Evolutionary conservation across 768 basidiomycete species (phyloP).

Genomic region (Boletus sp.): DNA sequence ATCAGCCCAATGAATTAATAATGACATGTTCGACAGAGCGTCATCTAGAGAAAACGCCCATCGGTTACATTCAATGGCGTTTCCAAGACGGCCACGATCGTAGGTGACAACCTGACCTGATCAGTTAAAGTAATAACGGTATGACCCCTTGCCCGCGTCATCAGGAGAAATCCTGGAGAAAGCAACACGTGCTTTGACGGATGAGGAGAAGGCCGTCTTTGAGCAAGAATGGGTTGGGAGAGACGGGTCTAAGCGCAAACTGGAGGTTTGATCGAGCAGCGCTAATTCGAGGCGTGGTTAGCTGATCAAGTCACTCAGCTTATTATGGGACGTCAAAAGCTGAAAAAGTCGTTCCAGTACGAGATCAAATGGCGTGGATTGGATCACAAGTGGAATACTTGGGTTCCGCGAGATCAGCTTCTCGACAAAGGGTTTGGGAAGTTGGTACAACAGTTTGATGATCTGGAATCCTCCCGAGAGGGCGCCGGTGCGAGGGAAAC

Average conservation of each 20-base stretch:
- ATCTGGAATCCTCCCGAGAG: slow-evolving; percentile 92
- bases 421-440: slow-evolving; percentile 85
- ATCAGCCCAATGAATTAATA: slow-evolving; percentile 16
- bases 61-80: slow-evolving; percentile 97
- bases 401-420: slow-evolving; percentile 86
- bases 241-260: slow-evolving; percentile 85
- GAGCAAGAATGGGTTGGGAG: slow-evolving; percentile 89
- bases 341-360: slow-evolving; percentile 94
- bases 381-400: slow-evolving; percentile 86
- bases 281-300: slow-evolving; percentile 6
- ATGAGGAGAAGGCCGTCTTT: slow-evolving; percentile 74
- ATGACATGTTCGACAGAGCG: slow-evolving; percentile 50
- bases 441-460: slow-evolving; percentile 91
- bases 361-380: slow-evolving; percentile 85
- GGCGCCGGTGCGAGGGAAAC: slow-evolving; percentile 93
- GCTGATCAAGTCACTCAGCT: slow-evolving; percentile 42
- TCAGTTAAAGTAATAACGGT: slow-evolving; percentile 6
- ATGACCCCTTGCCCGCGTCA: slow-evolving; percentile 10
- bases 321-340: slow-evolving; percentile 92
- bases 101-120: slow-evolving; percentile 37
- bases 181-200: slow-evolving; percentile 83
- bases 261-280: slow-evolving; percentile 60
- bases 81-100: slow-evolving; percentile 99
- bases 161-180: slow-evolving; percentile 88
- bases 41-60: slow-evolving; percentile 94